phyloP scores from a whole-genome alignment of 1,139 yeast species.

The Saccharomyces pastorianus region DNA sequence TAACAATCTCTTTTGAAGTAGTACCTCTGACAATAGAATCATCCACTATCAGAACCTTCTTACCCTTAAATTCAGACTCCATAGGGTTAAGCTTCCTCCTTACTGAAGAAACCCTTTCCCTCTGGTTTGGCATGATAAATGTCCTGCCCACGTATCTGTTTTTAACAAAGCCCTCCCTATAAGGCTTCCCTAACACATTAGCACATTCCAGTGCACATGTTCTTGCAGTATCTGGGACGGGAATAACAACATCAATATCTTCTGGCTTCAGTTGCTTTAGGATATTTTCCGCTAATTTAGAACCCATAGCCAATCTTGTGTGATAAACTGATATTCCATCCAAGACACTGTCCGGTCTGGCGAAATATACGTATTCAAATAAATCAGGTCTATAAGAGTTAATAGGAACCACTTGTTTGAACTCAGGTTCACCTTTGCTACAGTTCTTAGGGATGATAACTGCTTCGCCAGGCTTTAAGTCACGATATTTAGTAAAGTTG shows the following conservation, averaged over 20 bases:
- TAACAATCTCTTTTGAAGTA: slow-evolving; percentile 89
- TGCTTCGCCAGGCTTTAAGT: slow-evolving; percentile 90
- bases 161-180: slow-evolving; percentile 94
- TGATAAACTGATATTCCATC: slow-evolving; percentile 95
- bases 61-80: slow-evolving; percentile 82
- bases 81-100: slow-evolving; percentile 92
- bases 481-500: slow-evolving; percentile 72
- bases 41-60: slow-evolving; percentile 86
- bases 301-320: slow-evolving; percentile 91
- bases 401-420: slow-evolving; percentile 78
- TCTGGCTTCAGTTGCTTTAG: slow-evolving; percentile 40
- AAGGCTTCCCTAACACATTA: slow-evolving; percentile 67
- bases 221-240: slow-evolving; percentile 96
- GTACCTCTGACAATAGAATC: slow-evolving; percentile 98
- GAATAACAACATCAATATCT: slow-evolving; percentile 86
- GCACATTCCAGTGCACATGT: slow-evolving; percentile 93
- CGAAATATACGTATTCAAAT: slow-evolving; percentile 95
- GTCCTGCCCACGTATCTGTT: slow-evolving; percentile 96
- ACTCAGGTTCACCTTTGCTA: slow-evolving; percentile 52
- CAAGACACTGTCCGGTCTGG: slow-evolving; percentile 91
- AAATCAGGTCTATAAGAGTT: slow-evolving; percentile 85
- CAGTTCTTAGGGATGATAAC: slow-evolving; percentile 77
- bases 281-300: slow-evolving; percentile 71
- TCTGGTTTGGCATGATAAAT: slow-evolving; percentile 96
- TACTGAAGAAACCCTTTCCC: slow-evolving; percentile 87